Evolutionary conservation across 2,329 filamentous ascomycete species (phyloP).

Genomic region (Fonsecaea pedrosoi): DNA sequence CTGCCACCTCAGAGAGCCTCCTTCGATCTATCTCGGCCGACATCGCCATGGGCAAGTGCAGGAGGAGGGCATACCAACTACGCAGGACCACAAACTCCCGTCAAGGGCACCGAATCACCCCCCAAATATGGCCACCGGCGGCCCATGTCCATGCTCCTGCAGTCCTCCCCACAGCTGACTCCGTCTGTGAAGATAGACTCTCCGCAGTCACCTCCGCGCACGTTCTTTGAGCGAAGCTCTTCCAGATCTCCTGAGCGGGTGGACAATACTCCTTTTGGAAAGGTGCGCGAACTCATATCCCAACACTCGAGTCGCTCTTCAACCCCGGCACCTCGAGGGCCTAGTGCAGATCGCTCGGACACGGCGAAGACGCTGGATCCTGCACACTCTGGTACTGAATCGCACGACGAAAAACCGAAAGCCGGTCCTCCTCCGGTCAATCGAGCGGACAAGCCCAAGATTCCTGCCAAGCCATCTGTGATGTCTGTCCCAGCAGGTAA

Average conservation of each 20-base stretch:
- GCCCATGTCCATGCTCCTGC: slow-evolving; percentile 54
- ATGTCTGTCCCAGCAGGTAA: slow-evolving; percentile 38
- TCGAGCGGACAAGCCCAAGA: slow-evolving; percentile 77
- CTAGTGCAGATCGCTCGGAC: slow-evolving; percentile 24
- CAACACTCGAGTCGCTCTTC: slow-evolving; percentile 38
- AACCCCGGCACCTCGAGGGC: slow-evolving; percentile 35
- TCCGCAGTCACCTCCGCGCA: slow-evolving; percentile 51
- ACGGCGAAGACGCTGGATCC: not conserved
- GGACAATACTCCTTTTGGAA: slow-evolving; percentile 35
- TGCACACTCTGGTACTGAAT: slow-evolving; percentile 4
- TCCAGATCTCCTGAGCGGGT: slow-evolving; percentile 39
- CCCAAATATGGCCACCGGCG: slow-evolving; percentile 66
- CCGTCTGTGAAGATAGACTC: slow-evolving; percentile 54
- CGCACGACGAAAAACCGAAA: slow-evolving; percentile 21
- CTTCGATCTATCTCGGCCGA: slow-evolving; percentile 51
- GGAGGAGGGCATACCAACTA: slow-evolving; percentile 39
- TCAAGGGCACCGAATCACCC: slow-evolving; percentile 53
- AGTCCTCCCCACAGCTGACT: slow-evolving; percentile 50
- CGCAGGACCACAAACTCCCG: slow-evolving; percentile 39
- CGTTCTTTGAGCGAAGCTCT: slow-evolving; percentile 38
- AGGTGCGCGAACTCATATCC: slow-evolving; percentile 37
- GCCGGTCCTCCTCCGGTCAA: slow-evolving; percentile 72
- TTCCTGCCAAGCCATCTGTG: slow-evolving; percentile 56
- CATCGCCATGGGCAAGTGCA: slow-evolving; percentile 46
- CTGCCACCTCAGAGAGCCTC: slow-evolving; percentile 48